A percentile compares a stretch with the other conserved stretches of the same genome.
These are phyloP conservation scores for Penicillium maclennaniae DNA, from an alignment of 495 filamentous ascomycete species.

Conservation along the genomic window DNA sequence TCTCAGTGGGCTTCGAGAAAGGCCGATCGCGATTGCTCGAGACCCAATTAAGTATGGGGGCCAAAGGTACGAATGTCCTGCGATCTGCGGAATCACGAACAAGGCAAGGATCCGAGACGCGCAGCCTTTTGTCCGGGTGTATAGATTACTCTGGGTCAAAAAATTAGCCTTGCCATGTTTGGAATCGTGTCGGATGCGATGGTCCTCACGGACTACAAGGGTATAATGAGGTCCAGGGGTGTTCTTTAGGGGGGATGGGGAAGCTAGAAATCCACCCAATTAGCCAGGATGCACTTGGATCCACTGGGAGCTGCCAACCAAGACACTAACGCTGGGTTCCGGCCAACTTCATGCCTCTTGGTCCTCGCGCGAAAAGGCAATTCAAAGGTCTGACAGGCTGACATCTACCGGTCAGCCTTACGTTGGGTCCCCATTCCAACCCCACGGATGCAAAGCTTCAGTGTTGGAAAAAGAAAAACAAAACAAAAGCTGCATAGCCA, in stretches of 20 bases:
- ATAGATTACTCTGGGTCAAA: slow-evolving; percentile 11
- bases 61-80: not conserved
- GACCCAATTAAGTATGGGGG: slow-evolving; percentile 3
- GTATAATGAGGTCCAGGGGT: slow-evolving; percentile 27
- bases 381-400: not conserved
- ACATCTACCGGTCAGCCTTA: not conserved
- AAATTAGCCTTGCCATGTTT: slow-evolving; percentile 28
- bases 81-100: slow-evolving; percentile 18
- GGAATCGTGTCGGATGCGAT: slow-evolving; percentile 22
- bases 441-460: slow-evolving; percentile 1
- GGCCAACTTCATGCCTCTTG: not conserved
- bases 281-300: slow-evolving; percentile 31
- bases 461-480: not conserved
- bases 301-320: slow-evolving; percentile 36
- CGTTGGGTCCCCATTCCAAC: not conserved
- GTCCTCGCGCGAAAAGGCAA: not conserved
- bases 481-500: not conserved
- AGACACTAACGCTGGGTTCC: slow-evolving; percentile 14
- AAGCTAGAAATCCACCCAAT: slow-evolving; percentile 35
- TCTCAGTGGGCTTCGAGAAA: slow-evolving; percentile 7
- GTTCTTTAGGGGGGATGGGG: slow-evolving; percentile 41
- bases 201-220: slow-evolving; percentile 10
- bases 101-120: slow-evolving; percentile 24
- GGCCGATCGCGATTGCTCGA: slow-evolving; percentile 20
- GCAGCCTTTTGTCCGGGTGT: not conserved